A percentile compares a stretch with the other conserved stretches of the same genome.
phyloP scores from a whole-genome alignment of 2,329 filamentous ascomycete species.

The Penicillium sp. region DNA sequence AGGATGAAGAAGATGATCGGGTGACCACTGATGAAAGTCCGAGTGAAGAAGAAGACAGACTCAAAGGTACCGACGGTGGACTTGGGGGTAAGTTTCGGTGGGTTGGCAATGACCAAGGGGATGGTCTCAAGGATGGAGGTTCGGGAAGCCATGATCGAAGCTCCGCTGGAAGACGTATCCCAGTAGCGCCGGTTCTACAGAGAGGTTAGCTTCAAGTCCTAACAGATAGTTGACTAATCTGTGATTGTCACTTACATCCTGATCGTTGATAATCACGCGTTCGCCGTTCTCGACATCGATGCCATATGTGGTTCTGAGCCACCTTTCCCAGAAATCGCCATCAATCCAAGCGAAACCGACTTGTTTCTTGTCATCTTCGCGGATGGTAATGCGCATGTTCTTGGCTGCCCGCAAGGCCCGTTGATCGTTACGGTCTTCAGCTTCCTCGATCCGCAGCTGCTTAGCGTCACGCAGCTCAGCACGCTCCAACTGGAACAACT shows the following conservation, averaged over 20 bases:
- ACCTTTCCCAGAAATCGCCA: constrained; percentile 92
- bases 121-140: constrained; percentile 82
- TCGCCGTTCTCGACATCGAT: constrained; percentile 79
- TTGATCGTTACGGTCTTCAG: constrained; percentile 84
- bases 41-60: constrained; percentile 39
- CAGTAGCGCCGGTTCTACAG: constrained; percentile 80
- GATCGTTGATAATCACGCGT: constrained; percentile 89
- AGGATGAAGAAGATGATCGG: constrained; percentile 38
- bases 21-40: constrained; percentile 37
- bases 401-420: constrained; percentile 79
- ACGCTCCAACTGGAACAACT: constrained; percentile 82
- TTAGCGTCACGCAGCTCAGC: constrained; percentile 91
- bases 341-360: constrained; percentile 96
- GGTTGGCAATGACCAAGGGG: constrained; percentile 43
- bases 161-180: constrained; percentile 82
- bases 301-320: constrained; percentile 90
- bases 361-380: constrained; percentile 74
- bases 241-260: constrained; percentile 90
- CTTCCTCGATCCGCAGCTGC: constrained; percentile 90
- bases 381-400: constrained; percentile 82
- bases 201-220: constrained; percentile 18
- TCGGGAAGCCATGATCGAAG: constrained; percentile 78
- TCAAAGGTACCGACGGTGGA: constrained; percentile 43
- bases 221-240: too few relatives aligned
- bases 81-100: constrained; percentile 42